Evolutionary conservation across 2,329 filamentous ascomycete genomes (phyloP).

Genomic region (Talaromyces sp.): DNA sequence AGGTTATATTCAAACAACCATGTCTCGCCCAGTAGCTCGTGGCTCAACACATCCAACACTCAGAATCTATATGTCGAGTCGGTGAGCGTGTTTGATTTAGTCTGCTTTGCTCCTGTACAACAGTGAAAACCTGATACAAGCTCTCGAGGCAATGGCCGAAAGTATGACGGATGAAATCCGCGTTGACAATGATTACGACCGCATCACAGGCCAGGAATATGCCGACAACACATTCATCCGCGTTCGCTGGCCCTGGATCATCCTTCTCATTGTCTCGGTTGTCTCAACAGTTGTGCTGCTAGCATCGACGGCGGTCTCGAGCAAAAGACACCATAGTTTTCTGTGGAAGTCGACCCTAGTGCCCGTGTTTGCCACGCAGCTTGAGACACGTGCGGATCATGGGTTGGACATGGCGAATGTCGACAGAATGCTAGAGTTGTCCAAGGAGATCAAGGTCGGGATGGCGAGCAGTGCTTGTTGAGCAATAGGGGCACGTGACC

Average conservation of each 20-base stretch:
- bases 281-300: background rate
- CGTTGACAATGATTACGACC: background rate
- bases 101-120: no score
- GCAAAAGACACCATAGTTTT: background rate
- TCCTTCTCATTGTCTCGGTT: background rate
- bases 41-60: background rate
- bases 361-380: background rate
- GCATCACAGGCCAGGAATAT: background rate
- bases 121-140: background rate
- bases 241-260: background rate
- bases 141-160: background rate
- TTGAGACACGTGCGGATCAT: background rate
- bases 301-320: background rate
- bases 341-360: background rate
- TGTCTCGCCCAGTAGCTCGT: background rate
- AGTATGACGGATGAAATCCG: background rate
- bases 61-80: background rate
- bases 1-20: background rate
- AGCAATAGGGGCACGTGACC: background rate
- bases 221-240: background rate
- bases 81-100: no score
- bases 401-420: background rate
- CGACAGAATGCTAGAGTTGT: background rate
- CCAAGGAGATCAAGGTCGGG: background rate
- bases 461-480: background rate